A percentile compares a stretch with the other conserved stretches of the same genome.
These are phyloP conservation scores for Dactylellina parvicollis DNA, from an alignment of 2,329 filamentous ascomycete genomes.

Conservation along the genomic window DNA sequence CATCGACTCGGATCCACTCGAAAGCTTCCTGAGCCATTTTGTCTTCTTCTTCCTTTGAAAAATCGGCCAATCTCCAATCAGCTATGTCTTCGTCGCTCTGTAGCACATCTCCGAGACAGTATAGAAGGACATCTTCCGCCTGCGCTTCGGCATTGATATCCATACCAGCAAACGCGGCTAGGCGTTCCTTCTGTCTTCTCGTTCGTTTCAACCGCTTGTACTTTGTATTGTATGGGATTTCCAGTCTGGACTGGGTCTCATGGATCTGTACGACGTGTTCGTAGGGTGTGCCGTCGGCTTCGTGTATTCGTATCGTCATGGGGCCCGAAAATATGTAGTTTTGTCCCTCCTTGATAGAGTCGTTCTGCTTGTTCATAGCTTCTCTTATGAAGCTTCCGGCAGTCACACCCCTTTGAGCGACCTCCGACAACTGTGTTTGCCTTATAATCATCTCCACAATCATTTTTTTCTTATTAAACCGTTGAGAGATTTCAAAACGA, in stretches of 20 bases:
- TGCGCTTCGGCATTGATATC: slow-evolving; percentile 73
- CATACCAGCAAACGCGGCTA: slow-evolving; percentile 70
- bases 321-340: slow-evolving; percentile 78
- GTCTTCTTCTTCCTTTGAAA: slow-evolving; percentile 86
- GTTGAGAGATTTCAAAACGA: slow-evolving; percentile 82
- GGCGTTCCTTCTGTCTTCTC: slow-evolving; percentile 80
- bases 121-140: slow-evolving; percentile 80
- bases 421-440: slow-evolving; percentile 74
- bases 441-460: slow-evolving; percentile 90
- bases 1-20: slow-evolving; percentile 98
- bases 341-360: slow-evolving; percentile 4
- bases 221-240: slow-evolving; percentile 98
- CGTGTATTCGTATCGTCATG: slow-evolving; percentile 97
- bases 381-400: slow-evolving; percentile 79
- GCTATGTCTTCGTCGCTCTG: slow-evolving; percentile 81
- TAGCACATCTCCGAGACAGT: slow-evolving; percentile 90
- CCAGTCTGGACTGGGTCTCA: slow-evolving; percentile 82
- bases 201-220: slow-evolving; percentile 97
- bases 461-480: slow-evolving; percentile 97
- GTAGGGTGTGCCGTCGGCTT: slow-evolving; percentile 96
- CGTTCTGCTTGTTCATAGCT: slow-evolving; percentile 71
- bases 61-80: slow-evolving; percentile 87
- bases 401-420: slow-evolving; percentile 69
- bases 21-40: slow-evolving; percentile 96
- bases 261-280: slow-evolving; percentile 98